A percentile compares a stretch with the other conserved stretches of the same genome.
Conservation (phyloP, 179 eudicot species). For the Nepenthes alata region DNA sequence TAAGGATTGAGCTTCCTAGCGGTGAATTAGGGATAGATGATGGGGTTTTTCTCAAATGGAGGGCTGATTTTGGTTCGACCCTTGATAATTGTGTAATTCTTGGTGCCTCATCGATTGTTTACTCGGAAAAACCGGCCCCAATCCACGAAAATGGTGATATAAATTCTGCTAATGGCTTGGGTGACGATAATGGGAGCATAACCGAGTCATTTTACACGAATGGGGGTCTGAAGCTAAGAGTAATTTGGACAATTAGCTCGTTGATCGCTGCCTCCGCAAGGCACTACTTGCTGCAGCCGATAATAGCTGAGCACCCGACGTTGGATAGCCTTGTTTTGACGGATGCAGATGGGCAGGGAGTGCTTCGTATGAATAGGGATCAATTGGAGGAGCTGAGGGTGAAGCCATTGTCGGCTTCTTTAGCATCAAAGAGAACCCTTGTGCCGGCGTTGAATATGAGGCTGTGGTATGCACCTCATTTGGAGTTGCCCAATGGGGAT, state of each 20-base stretch:
- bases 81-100: conserved; percentile 81
- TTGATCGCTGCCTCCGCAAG: conserved; percentile 93
- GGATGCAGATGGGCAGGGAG: conserved; percentile 81
- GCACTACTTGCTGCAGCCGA: conserved; percentile 77
- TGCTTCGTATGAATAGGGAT: conserved; percentile 73
- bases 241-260: conserved; percentile 93
- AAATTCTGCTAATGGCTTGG: conserved; percentile 3
- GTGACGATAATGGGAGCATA: conserved; percentile 60
- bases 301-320: conserved; percentile 72
- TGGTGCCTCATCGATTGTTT: conserved; percentile 54
- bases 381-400: conserved; percentile 91
- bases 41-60: conserved; percentile 72
- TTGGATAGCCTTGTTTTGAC: conserved; percentile 57
- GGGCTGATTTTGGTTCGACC: conserved; percentile 86
- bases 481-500: conserved; percentile 72
- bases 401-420: conserved; percentile 77
- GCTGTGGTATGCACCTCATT: conserved; percentile 79
- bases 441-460: conserved; percentile 89
- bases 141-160: conserved; percentile 6
- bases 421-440: conserved; percentile 62
- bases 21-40: conserved; percentile 79
- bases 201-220: conserved; percentile 86
- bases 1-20: conserved; percentile 65
- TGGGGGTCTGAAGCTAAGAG: conserved; percentile 76
- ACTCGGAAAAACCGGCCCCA: conserved; percentile 4